Base-by-base conservation (phyloP, 306 rosid genomes). In the Crataegus laevigata region DNA sequence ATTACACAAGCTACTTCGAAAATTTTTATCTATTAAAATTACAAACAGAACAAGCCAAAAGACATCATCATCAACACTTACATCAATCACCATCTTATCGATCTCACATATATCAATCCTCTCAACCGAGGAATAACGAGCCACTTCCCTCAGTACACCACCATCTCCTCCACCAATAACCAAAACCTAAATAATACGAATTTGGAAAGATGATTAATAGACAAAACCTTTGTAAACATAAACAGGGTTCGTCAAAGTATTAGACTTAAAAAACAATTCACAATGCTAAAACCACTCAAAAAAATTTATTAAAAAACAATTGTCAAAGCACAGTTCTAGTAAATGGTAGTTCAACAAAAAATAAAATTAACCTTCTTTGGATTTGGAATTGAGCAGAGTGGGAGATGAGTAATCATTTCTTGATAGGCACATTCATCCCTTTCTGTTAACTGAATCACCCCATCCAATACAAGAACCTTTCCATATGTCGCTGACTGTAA, bases 141-240 rank as follows among this genome's bases (percentile, higher is more conserved):
- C 71, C 64, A 96, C 96, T 89, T 96, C 99, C 77, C 99, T 89
- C 70, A 96, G 50, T 57, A 96, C 99, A n/a, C 99, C 99, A 68
- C 99, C 98, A 75, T 96, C 99, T 75, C 99, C 99, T 73, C 99
- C 99, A 59, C 99, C 99, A 60, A 96, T 96, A 78, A 96, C 98
- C 91, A 96, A 85, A 87, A 96, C 94, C 99, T 96, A 81, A 72
- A 60, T 52, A 29, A 28, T 63, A 74, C 52, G 61, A 70, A 72
- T 25, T 62, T 28, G 45, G 73, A 47, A 30, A 86, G 80, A 55
- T 50, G 74, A 78, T 47, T 38, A 74, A 66, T 43, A 40, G 34
- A 63, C 30, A 26, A 66, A 28, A 80, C 5, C 22, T 24, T 64
- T 66, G 2, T 17, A 60, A 42, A 7, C 42, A 73, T 12, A 61